Evolutionary conservation across 805 yeast species (phyloP).

Genomic region (Wickerhamiella azyma): DNA sequence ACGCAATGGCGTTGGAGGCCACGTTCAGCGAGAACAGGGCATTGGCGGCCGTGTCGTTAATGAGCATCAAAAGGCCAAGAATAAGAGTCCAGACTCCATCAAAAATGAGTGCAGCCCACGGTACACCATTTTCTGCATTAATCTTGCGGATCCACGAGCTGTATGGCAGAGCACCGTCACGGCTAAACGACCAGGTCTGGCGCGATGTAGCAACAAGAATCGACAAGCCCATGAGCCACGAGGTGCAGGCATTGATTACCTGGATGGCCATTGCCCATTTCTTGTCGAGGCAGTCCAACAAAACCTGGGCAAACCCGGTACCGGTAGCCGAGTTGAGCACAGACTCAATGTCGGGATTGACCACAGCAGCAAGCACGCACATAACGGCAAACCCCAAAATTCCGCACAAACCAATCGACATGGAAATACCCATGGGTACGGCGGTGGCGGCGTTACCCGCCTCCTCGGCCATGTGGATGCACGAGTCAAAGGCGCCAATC

Average conservation of each 20-base stretch:
- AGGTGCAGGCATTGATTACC: conserved; percentile 44
- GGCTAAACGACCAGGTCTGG: conserved; percentile 62
- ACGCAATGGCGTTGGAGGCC: conserved; percentile 48
- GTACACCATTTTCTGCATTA: conserved; percentile 41
- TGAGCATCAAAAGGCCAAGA: conserved; percentile 44
- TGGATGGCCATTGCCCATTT: conserved; percentile 52
- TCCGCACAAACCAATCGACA: conserved; percentile 44
- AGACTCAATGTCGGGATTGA: conserved; percentile 31
- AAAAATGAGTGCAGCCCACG: conserved; percentile 50
- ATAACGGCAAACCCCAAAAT: conserved; percentile 43
- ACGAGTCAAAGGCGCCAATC: conserved; percentile 58
- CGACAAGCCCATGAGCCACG: conserved; percentile 54
- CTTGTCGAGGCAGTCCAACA: conserved; percentile 48
- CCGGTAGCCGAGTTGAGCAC: conserved; percentile 33
- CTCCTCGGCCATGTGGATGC: conserved; percentile 62
- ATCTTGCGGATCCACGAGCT: conserved; percentile 43
- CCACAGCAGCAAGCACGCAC: conserved; percentile 37
- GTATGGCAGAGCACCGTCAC: conserved; percentile 64
- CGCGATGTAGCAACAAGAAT: conserved; percentile 51
- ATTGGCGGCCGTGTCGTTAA: conserved; percentile 44
- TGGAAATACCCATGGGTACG: conserved; percentile 51
- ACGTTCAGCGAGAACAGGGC: conserved; percentile 54
- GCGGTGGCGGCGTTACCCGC: conserved; percentile 47
- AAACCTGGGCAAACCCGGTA: conserved; percentile 53
- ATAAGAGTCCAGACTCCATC: conserved; percentile 36